Evolutionary conservation across 2,329 filamentous ascomycete genomes (phyloP).

Genomic region (Colletotrichum sp.): DNA sequence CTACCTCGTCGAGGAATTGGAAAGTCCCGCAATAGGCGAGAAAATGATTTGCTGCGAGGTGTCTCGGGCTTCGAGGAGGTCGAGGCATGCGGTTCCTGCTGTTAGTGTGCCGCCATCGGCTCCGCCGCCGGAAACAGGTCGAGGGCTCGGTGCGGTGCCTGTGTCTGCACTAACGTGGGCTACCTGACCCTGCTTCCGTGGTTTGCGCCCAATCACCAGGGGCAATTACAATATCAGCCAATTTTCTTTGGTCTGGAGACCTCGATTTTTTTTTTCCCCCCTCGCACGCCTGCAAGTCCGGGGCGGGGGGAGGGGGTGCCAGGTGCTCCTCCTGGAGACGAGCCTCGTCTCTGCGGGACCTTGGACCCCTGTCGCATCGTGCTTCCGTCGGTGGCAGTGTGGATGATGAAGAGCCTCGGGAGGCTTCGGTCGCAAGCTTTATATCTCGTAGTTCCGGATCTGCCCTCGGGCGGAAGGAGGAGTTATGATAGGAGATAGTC

Average conservation of each 20-base stretch:
- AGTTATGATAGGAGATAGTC: slow-evolving; percentile 22
- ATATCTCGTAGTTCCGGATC: slow-evolving; percentile 17
- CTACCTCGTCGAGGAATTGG: background rate
- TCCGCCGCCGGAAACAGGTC: background rate
- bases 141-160: background rate
- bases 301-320: background rate
- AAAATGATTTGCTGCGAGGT: background rate
- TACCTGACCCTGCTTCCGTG: background rate
- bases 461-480: slow-evolving; percentile 10
- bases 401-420: background rate
- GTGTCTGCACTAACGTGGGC: background rate
- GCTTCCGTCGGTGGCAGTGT: slow-evolving; percentile 1
- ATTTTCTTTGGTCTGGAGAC: slow-evolving; percentile 10
- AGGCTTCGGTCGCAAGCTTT: slow-evolving; percentile 19
- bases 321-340: background rate
- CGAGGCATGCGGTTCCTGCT: background rate
- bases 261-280: background rate
- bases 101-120: background rate
- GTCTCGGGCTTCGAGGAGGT: background rate
- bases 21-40: background rate
- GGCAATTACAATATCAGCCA: slow-evolving; percentile 11
- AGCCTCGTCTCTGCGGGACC: background rate
- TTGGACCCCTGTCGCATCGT: background rate
- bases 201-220: slow-evolving; percentile 5
- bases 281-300: background rate